A percentile compares a stretch with the other conserved stretches of the same genome.
Evolutionary conservation across 495 filamentous ascomycete genomes (phyloP).

Genomic region (Bombardia bombarda): DNA sequence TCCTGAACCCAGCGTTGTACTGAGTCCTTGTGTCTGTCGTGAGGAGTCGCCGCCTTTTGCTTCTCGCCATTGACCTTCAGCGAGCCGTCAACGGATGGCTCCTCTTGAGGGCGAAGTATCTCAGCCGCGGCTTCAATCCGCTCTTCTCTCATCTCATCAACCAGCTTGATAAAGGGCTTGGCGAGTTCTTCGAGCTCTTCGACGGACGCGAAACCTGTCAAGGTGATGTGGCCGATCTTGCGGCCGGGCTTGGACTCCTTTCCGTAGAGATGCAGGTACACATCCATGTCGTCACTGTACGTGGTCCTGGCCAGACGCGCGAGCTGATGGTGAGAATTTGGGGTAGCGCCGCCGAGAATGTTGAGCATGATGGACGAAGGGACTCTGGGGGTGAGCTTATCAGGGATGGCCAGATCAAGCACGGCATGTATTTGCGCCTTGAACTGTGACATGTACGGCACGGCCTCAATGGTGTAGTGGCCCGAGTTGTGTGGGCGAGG

Average conservation of each 20-base stretch:
- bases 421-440: slow-evolving; percentile 85
- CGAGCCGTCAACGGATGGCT: slow-evolving; percentile 1
- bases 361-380: slow-evolving; percentile 86
- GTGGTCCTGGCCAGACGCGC: slow-evolving; percentile 54
- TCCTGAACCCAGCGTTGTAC: neutral
- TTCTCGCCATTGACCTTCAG: neutral
- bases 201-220: slow-evolving; percentile 58
- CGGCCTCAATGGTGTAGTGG: slow-evolving; percentile 95
- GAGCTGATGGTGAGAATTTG: slow-evolving; percentile 62
- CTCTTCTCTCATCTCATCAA: slow-evolving; percentile 57
- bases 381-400: slow-evolving; percentile 50
- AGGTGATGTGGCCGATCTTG: slow-evolving; percentile 92
- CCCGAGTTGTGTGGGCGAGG: slow-evolving; percentile 94
- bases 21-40: neutral
- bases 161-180: slow-evolving; percentile 53
- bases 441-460: slow-evolving; percentile 77
- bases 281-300: slow-evolving; percentile 40
- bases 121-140: slow-evolving; percentile 27
- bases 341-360: slow-evolving; percentile 71
- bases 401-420: slow-evolving; percentile 63
- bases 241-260: slow-evolving; percentile 80
- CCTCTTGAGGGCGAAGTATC: slow-evolving; percentile 17
- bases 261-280: slow-evolving; percentile 77
- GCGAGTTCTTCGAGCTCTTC: slow-evolving; percentile 64
- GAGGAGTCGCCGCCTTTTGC: neutral